A percentile compares a stretch with the other conserved stretches of the same genome.
Conservation (phyloP, 2,329 filamentous ascomycete species). For the Colletotrichum nymphaeae region DNA sequence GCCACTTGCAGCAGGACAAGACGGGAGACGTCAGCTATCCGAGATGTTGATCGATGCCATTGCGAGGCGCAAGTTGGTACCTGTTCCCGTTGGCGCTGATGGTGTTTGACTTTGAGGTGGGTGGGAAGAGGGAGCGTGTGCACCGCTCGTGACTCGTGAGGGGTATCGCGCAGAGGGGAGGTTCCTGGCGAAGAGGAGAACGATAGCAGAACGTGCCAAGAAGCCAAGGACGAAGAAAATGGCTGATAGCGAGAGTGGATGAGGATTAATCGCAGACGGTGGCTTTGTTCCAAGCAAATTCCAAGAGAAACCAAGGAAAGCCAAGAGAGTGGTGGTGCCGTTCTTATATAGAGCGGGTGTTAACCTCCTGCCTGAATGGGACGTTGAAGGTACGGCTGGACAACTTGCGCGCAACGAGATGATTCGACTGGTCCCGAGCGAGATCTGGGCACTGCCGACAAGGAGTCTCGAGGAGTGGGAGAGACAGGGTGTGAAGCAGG, state of each 20-base stretch:
- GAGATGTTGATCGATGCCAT: conserved; percentile 3
- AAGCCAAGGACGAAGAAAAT: conserved; percentile 6
- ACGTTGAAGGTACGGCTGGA: neutral
- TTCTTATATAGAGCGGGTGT: conserved; percentile 23
- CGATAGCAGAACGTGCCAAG: conserved; percentile 28
- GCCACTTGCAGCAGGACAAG: conserved; percentile 16
- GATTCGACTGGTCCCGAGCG: conserved; percentile 22
- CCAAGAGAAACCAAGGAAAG: conserved; percentile 34
- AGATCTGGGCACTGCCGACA: conserved; percentile 19
- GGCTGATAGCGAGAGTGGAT: neutral
- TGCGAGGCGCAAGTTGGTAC: neutral
- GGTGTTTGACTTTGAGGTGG: neutral
- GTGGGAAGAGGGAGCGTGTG: neutral
- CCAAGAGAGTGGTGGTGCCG: conserved; percentile 29
- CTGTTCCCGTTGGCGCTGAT: neutral
- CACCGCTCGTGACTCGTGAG: neutral
- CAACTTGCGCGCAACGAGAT: neutral
- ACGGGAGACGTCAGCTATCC: conserved; percentile 3
- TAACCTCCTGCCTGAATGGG: conserved; percentile 32
- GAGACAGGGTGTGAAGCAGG: conserved; percentile 1
- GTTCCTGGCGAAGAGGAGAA: conserved; percentile 4
- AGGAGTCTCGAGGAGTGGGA: neutral
- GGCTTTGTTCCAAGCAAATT: conserved; percentile 14
- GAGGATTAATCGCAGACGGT: neutral
- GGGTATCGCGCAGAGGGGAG: neutral